Percentiles rank a stretch among this genome's conserved stretches.
These are phyloP conservation scores for Ensete glaucum DNA, from an alignment of 176 grass and related monocot genomes.

Conservation along the genomic window DNA sequence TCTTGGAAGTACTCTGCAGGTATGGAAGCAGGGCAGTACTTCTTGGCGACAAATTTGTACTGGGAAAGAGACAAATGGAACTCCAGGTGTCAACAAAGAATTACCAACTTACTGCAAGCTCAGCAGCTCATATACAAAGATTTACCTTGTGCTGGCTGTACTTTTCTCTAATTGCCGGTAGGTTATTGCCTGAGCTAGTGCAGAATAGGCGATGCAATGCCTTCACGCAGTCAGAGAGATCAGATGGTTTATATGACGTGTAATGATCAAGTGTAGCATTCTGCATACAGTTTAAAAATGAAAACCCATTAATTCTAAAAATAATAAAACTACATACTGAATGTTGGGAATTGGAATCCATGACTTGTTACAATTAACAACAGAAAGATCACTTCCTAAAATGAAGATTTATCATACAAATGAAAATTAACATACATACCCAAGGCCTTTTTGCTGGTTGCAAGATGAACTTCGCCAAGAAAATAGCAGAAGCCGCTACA, in stretches of 20 bases:
- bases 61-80: conserved; percentile 14
- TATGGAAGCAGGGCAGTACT: conserved; percentile 50
- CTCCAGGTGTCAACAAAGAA: background rate
- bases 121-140: background rate
- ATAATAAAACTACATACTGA: background rate
- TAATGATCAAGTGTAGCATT: conserved; percentile 80
- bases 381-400: too few species aligned
- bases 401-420: conserved; percentile 1
- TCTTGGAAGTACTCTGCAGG: conserved; percentile 56
- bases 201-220: conserved; percentile 50
- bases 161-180: conserved; percentile 93
- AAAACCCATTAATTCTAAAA: background rate
- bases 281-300: conserved; percentile 29
- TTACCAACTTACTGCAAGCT: too few species aligned
- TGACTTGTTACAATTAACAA: too few species aligned
- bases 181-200: conserved; percentile 63
- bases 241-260: conserved; percentile 66
- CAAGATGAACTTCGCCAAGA: conserved; percentile 84
- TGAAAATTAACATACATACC: conserved; percentile 30
- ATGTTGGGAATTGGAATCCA: too few species aligned
- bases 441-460: conserved; percentile 77
- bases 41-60: conserved; percentile 92
- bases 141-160: conserved; percentile 96
- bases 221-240: conserved; percentile 57
- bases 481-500: conserved; percentile 72